A percentile compares a stretch with the other conserved stretches of the same genome.
phyloP scores from a whole-genome alignment of 345 rosid genomes.

The Eutrema japonicum region DNA sequence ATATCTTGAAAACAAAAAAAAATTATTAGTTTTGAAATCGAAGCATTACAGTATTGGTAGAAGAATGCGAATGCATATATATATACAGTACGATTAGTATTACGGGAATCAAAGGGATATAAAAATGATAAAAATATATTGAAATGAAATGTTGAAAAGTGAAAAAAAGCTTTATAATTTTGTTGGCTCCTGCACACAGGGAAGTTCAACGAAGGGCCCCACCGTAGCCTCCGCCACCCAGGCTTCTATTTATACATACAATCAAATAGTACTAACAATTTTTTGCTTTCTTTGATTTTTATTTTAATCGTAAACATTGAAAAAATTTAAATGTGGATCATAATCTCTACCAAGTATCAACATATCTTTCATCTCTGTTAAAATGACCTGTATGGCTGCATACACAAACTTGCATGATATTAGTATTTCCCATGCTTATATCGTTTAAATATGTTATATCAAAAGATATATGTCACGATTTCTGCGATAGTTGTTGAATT shows the following conservation, averaged over 20 bases:
- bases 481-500: no score
- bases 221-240: conserved; percentile 24
- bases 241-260: conserved; percentile 12
- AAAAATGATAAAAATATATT: neutral
- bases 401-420: no score
- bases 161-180: conserved; percentile 20
- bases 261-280: neutral
- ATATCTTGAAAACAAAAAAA: neutral
- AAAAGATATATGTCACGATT: no score
- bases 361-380: no score
- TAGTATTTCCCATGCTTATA: no score
- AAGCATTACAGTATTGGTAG: conserved; percentile 10
- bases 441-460: no score
- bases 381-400: no score
- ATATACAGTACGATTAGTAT: neutral
- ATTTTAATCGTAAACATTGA: no score
- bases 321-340: no score
- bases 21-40: neutral
- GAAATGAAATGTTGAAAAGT: conserved; percentile 32
- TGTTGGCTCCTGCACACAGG: conserved; percentile 43
- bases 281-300: no score
- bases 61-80: conserved; percentile 25
- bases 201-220: conserved; percentile 37
- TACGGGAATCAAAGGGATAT: neutral
- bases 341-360: no score